Evolutionary conservation across 1,284 basidiomycete species (phyloP).

Genomic region (Tylopilus orsonianus): DNA sequence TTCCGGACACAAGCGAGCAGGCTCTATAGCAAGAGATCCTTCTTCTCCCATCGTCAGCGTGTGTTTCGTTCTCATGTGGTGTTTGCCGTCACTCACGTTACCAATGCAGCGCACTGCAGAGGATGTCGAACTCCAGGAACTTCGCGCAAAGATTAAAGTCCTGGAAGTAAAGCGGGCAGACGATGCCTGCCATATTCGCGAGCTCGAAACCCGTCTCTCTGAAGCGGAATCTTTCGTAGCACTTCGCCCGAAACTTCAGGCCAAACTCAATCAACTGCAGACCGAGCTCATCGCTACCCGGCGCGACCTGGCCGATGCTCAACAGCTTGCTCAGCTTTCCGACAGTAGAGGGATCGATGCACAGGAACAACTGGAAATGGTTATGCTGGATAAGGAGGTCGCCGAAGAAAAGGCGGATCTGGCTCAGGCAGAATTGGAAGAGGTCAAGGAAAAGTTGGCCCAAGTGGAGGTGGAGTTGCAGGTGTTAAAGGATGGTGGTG

Average conservation of each 20-base stretch:
- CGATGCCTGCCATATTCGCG: constrained; percentile 79
- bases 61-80: constrained; percentile 28
- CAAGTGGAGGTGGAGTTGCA: constrained; percentile 84
- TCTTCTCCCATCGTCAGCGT: constrained; percentile 28
- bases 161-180: constrained; percentile 86
- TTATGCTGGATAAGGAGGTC: constrained; percentile 94
- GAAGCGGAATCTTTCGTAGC: constrained; percentile 88
- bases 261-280: constrained; percentile 80
- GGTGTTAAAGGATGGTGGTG: constrained; percentile 58
- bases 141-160: constrained; percentile 81
- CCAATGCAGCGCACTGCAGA: constrained; percentile 28
- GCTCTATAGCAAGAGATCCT: constrained; percentile 26
- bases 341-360: constrained; percentile 67
- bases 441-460: constrained; percentile 76
- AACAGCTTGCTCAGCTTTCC: constrained; percentile 58
- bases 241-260: constrained; percentile 84
- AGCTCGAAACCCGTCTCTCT: constrained; percentile 80
- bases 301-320: constrained; percentile 65
- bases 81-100: constrained; percentile 19
- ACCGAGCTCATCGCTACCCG: constrained; percentile 71
- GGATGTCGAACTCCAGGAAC: constrained; percentile 74
- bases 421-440: constrained; percentile 75
- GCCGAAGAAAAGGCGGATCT: constrained; percentile 92
- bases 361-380: constrained; percentile 92
- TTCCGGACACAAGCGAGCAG: constrained; percentile 20